These are phyloP conservation scores for Usnea hakonensis DNA, from an alignment of 495 filamentous ascomycete genomes.

Conservation along the genomic window DNA sequence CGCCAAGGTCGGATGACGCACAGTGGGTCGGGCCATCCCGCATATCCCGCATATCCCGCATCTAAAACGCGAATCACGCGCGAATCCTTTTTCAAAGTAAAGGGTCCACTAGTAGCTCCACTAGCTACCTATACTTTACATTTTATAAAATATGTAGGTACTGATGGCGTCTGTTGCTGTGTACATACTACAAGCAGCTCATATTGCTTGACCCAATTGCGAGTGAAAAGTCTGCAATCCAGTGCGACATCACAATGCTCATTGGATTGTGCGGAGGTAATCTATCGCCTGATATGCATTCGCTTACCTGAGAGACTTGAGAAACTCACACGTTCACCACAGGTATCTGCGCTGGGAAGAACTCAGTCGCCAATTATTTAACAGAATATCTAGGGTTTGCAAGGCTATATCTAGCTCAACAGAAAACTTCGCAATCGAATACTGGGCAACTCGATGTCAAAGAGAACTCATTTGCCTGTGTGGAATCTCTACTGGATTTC, in stretches of 20 bases:
- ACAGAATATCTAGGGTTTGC: constrained; percentile 69
- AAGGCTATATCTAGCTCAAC: constrained; percentile 35
- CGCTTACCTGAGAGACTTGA: background rate
- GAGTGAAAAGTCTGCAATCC: too few species aligned
- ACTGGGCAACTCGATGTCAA: background rate
- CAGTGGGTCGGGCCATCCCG: too few species aligned
- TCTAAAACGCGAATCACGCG: constrained; percentile 3
- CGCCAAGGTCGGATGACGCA: too few species aligned
- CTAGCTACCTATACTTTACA: too few species aligned
- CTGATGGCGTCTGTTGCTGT: too few species aligned
- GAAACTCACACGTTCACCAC: constrained; percentile 20
- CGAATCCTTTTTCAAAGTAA: too few species aligned
- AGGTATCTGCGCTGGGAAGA: constrained; percentile 90
- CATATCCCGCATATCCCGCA: background rate
- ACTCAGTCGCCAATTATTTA: constrained; percentile 75
- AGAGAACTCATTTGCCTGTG: constrained; percentile 43
- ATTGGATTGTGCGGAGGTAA: constrained; percentile 89
- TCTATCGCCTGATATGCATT: constrained; percentile 9
- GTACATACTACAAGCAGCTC: too few species aligned
- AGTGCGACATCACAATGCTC: constrained; percentile 51
- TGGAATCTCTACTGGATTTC: constrained; percentile 64
- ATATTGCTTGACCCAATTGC: too few species aligned
- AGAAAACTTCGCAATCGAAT: constrained; percentile 14
- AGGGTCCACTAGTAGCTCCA: too few species aligned
- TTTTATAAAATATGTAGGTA: too few species aligned